Evolutionary conservation across 768 basidiomycete species (phyloP).

Genomic region (Boletus subparvulus): DNA sequence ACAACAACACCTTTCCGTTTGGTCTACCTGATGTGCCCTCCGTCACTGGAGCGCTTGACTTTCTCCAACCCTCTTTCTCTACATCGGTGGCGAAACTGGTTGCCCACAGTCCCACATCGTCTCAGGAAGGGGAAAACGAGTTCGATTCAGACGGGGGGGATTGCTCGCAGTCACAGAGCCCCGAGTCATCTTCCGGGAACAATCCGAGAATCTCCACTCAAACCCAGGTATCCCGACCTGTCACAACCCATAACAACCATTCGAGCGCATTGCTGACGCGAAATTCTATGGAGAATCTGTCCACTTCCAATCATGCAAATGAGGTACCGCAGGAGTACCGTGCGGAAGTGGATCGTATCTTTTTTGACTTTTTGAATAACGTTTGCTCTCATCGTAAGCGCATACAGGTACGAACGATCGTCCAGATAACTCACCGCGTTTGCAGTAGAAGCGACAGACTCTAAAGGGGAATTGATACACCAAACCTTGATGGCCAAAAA

Average conservation of each 20-base stretch:
- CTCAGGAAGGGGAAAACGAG: conserved; percentile 54
- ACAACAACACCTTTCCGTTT: conserved; percentile 41
- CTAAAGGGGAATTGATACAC: conserved; percentile 95
- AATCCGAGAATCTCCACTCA: conserved; percentile 24
- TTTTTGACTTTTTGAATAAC: conserved; percentile 83
- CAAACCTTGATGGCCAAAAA: conserved; percentile 99
- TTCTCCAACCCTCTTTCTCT: conserved; percentile 26
- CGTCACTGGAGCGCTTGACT: conserved; percentile 29
- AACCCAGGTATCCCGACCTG: conserved; percentile 20
- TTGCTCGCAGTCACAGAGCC: conserved; percentile 30
- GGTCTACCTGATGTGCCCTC: conserved; percentile 34
- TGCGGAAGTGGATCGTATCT: conserved; percentile 82
- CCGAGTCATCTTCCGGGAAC: conserved; percentile 31
- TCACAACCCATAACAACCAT: conserved; percentile 15
- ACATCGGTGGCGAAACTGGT: conserved; percentile 5
- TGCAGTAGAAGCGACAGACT: conserved; percentile 87
- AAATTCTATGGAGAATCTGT: conserved; percentile 29
- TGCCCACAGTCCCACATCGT: conserved; percentile 33
- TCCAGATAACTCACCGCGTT: conserved; percentile 17
- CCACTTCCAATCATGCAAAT: conserved; percentile 39
- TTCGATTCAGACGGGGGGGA: conserved; percentile 44
- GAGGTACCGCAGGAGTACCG: conserved; percentile 83
- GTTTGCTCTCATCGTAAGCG: conserved; percentile 85
- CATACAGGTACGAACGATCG: conserved; percentile 18
- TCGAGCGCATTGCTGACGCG: conserved; percentile 15